A percentile compares a stretch with the other conserved stretches of the same genome.
phyloP scores from a whole-genome alignment of 352 stramenopile genomes.

The Phytophthora hybrid region DNA sequence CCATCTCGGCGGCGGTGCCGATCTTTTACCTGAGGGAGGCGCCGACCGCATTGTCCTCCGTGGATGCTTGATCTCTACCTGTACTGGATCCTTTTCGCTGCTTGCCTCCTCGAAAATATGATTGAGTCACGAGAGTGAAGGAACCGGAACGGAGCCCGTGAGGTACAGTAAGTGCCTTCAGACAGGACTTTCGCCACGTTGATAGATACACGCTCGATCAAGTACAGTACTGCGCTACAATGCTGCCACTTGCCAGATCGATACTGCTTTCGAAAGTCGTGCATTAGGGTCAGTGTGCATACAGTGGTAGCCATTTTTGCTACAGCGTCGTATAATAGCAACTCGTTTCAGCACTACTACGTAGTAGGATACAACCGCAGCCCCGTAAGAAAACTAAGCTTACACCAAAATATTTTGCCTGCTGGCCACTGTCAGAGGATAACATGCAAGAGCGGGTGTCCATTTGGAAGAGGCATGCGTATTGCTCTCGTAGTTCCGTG shows the following conservation, averaged over 20 bases:
- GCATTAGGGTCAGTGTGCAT: constrained; percentile 23
- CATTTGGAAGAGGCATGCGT: too few species aligned
- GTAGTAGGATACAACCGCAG: background rate
- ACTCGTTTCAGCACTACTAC: background rate
- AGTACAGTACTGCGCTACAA: background rate
- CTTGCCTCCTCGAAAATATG: background rate
- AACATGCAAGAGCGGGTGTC: background rate
- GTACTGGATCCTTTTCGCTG: background rate
- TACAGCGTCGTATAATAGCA: background rate
- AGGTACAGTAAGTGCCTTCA: background rate
- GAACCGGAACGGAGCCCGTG: constrained; percentile 8
- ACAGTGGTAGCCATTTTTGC: constrained; percentile 13
- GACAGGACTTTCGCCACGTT: background rate
- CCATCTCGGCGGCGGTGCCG: constrained; percentile 8
- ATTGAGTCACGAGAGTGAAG: background rate
- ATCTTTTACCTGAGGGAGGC: constrained; percentile 19
- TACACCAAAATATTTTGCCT: too few species aligned
- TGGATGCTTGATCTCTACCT: background rate
- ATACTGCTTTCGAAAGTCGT: constrained; percentile 29
- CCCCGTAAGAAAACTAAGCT: background rate
- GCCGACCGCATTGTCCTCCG: constrained; percentile 11
- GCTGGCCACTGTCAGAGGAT: too few species aligned
- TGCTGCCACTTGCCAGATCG: constrained; percentile 6
- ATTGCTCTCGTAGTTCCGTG: too few species aligned
- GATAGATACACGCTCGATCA: background rate